These are phyloP conservation scores for Phialemonium atrogriseum DNA, from an alignment of 2,329 filamentous ascomycete species.

Conservation along the genomic window DNA sequence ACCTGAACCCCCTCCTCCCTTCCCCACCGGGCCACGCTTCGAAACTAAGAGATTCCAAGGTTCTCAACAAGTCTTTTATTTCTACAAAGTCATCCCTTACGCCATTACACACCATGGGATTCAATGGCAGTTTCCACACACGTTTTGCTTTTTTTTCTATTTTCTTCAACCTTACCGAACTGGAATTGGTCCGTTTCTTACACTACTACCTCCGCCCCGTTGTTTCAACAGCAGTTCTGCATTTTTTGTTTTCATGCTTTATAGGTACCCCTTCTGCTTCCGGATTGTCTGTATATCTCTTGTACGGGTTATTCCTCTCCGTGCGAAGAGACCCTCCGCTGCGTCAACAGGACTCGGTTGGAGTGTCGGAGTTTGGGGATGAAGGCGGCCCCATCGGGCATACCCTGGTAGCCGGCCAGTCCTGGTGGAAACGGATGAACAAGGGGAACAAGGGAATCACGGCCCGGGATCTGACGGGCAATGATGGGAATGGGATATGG, in stretches of 20 bases:
- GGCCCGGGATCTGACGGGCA: background rate
- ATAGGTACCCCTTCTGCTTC: background rate
- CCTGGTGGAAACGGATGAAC: too few species aligned
- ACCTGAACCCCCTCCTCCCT: too few species aligned
- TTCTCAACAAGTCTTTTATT: too few species aligned
- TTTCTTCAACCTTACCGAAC: background rate
- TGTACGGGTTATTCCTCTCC: background rate
- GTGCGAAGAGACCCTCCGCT: too few species aligned
- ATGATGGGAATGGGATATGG: constrained; percentile 4
- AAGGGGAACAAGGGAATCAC: too few species aligned
- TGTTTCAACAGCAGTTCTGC: constrained; percentile 10
- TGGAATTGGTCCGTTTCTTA: constrained; percentile 7
- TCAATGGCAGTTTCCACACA: constrained; percentile 1
- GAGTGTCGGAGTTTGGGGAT: too few species aligned
- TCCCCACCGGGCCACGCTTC: background rate
- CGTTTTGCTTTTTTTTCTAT: constrained; percentile 1
- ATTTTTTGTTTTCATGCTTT: background rate
- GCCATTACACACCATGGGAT: too few species aligned
- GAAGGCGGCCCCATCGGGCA: too few species aligned
- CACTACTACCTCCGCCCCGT: constrained; percentile 4
- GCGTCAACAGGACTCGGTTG: too few species aligned
- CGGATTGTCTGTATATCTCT: background rate
- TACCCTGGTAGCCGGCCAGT: too few species aligned
- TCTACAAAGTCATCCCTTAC: too few species aligned
- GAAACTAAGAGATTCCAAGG: too few species aligned